Evolutionary conservation across 2,329 filamentous ascomycete genomes (phyloP), one percentile per base, ranked within the genome.

Genomic region (Aspergillus viridinutans): DNA sequence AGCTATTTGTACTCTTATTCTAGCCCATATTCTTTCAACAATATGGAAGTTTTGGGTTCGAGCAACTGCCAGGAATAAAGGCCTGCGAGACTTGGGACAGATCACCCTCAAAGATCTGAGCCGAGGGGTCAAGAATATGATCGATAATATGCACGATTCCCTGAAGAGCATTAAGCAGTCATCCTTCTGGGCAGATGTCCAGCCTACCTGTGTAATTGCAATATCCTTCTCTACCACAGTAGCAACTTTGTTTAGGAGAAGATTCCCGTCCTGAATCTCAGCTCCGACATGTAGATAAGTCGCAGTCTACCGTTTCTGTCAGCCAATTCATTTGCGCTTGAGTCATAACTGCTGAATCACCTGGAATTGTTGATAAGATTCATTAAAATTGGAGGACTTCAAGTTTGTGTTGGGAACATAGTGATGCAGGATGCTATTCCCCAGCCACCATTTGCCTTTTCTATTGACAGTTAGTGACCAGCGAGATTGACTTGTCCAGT

Each of bases 381-480:
- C 52, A 26, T 54, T 57, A 20, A 57, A 57, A 10, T 2, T 35
- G 17, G 9, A 6, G 2, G 45, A 43, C 17, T 20, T 28, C 6
- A 57, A 40, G 9, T n/a, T 20, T 1, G 52, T 20, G 6, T 57
- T 57, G 4, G 55, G 55, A 9, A 57, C 52, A 9, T 54, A 57
- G 47, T 57, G 52, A 9, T 54, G 52, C 8, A 53, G 32, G 9
- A 53, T 25, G 1, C 9, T 57, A 25, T 54, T 57, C 0, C 55
- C 55, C 17, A 54, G 21, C 55, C 55, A 57, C 52, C 55, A 57
- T 35, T 51, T 54, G 1, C 55, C 55, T 35, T 57, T 57, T 2
- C 55, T 50, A 40, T 1, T 1, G 2, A 26, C 2, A 23, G 25
- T 10, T 2, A 12, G 25, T 14, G 1, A 4, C 20, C 26, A 20